Evolutionary conservation across 352 stramenopile genomes (phyloP).

Genomic region (Phytophthora cactorum): DNA sequence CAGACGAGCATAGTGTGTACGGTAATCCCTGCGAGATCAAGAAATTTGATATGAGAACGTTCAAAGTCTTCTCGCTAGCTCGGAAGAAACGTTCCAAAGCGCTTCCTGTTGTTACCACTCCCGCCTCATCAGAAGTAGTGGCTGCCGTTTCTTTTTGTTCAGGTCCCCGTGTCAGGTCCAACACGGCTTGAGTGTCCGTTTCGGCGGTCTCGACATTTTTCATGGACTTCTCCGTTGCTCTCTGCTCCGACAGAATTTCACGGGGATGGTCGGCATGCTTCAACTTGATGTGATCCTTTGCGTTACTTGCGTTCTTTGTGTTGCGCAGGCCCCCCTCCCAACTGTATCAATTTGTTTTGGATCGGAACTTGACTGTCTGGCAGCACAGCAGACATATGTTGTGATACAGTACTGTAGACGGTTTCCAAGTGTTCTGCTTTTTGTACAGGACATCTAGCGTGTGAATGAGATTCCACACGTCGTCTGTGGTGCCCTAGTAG

Average conservation of each 20-base stretch:
- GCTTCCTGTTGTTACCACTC: too few species aligned
- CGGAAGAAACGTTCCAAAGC: too few species aligned
- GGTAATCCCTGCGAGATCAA: background rate
- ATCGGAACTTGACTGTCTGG: background rate
- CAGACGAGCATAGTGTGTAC: background rate
- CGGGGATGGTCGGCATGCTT: constrained; percentile 7
- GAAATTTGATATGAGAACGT: constrained; percentile 5
- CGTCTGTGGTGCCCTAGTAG: background rate
- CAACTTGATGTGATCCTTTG: constrained; percentile 14
- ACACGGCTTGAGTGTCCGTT: background rate
- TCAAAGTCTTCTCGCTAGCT: background rate
- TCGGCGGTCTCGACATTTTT: background rate
- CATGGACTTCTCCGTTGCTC: background rate
- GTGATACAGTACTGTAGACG: background rate
- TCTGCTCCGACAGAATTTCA: constrained; percentile 2
- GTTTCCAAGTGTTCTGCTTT: constrained; percentile 11
- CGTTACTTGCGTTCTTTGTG: constrained; percentile 9
- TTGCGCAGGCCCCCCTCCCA: constrained; percentile 11
- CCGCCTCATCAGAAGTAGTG: too few species aligned
- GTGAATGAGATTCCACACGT: constrained; percentile 10
- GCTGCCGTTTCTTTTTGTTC: background rate
- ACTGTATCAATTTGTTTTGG: constrained; percentile 1
- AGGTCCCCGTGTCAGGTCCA: background rate
- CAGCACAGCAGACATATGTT: constrained; percentile 13
- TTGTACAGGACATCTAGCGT: constrained; percentile 1